A percentile compares a stretch with the other conserved stretches of the same genome.
These are phyloP conservation scores for Nasturtium officinale DNA, from an alignment of 345 rosid genomes.

Conservation along the genomic window DNA sequence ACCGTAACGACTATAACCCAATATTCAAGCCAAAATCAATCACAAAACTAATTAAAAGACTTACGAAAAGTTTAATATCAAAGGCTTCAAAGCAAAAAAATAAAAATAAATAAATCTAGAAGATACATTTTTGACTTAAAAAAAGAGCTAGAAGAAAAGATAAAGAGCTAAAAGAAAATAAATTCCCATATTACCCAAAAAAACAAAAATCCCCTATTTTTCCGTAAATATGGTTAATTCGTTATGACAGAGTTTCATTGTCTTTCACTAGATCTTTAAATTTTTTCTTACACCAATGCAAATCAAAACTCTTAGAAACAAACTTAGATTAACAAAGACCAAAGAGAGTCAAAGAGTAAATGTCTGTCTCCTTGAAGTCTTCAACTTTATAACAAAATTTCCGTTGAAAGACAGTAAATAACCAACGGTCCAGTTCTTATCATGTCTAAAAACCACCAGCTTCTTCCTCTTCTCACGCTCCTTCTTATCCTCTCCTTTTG, in stretches of 20 bases:
- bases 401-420: constrained; percentile 29
- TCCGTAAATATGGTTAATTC: constrained; percentile 14
- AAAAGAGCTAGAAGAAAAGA: too few species aligned
- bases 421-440: constrained; percentile 34
- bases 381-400: constrained; percentile 26
- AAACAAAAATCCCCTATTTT: neutral
- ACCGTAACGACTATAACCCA: too few species aligned
- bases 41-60: too few species aligned
- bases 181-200: neutral
- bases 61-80: too few species aligned
- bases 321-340: neutral
- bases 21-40: too few species aligned
- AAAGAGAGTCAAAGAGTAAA: constrained; percentile 19
- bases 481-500: constrained; percentile 33
- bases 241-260: neutral
- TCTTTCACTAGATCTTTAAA: constrained; percentile 5
- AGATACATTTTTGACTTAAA: too few species aligned
- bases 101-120: too few species aligned
- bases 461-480: constrained; percentile 36
- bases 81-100: too few species aligned
- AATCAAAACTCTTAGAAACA: neutral
- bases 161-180: neutral
- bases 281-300: neutral
- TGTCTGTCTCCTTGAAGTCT: constrained; percentile 18
- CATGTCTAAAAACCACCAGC: constrained; percentile 39